Conservation (phyloP, 75 land plant species). For the Pseudotsuga menziesii region DNA sequence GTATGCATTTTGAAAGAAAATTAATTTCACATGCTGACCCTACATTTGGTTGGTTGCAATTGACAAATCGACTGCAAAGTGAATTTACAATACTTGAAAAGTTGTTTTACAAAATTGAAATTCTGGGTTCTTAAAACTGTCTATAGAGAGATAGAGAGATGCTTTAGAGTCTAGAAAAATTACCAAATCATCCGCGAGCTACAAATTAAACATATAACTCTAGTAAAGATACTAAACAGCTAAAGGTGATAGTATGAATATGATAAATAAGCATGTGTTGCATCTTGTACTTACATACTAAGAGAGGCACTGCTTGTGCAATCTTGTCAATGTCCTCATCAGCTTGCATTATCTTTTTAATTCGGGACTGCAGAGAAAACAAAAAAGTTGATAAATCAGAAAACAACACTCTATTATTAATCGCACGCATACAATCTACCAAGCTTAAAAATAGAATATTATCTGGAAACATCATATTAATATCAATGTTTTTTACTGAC, state of each 20-base stretch:
- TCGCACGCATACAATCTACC: not conserved
- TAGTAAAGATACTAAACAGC: not conserved
- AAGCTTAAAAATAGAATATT: not conserved
- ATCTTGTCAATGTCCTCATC: slow-evolving; percentile 51
- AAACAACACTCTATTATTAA: not conserved
- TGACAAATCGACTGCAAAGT: not conserved
- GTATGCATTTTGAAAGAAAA: too few species aligned
- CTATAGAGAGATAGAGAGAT: too few species aligned
- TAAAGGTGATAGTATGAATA: not conserved
- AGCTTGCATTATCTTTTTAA: slow-evolving; percentile 58
- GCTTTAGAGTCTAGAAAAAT: not conserved
- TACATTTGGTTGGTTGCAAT: not conserved
- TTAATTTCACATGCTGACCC: not conserved
- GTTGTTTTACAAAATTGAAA: not conserved
- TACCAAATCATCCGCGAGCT: not conserved
- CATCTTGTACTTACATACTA: slow-evolving; percentile 31
- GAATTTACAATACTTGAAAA: not conserved
- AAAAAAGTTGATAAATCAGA: not conserved
- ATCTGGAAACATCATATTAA: not conserved
- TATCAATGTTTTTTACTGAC: not conserved
- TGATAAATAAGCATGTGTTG: not conserved
- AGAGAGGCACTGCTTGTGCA: slow-evolving; percentile 39
- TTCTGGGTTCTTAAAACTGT: not conserved
- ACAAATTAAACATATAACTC: not conserved
- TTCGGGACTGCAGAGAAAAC: slow-evolving; percentile 26